Percentiles rank a stretch among this genome's conserved stretches.
These are phyloP conservation scores for Pyrenophora seminiperda DNA, from an alignment of 2,329 filamentous ascomycete species.

Conservation along the genomic window DNA sequence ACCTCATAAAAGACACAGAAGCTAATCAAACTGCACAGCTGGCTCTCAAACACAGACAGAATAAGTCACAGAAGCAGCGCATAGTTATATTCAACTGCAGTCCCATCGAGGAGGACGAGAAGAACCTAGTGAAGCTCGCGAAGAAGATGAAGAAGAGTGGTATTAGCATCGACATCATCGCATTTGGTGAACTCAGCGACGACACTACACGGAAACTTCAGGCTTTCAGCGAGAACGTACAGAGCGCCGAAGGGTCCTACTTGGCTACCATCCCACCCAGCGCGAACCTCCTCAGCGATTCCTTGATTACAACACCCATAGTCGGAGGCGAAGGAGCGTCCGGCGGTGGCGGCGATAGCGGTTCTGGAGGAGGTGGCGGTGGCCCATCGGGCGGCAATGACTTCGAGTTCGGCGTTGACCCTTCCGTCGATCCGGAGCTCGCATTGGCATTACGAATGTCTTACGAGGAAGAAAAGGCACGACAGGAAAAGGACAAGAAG, in stretches of 20 bases:
- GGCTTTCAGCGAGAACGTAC: constrained; percentile 91
- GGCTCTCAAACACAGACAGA: constrained; percentile 95
- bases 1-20: constrained; percentile 73
- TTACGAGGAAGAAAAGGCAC: constrained; percentile 95
- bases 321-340: constrained; percentile 77
- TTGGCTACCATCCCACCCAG: constrained; percentile 89
- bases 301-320: constrained; percentile 87
- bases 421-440: constrained; percentile 88
- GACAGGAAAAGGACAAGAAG: constrained; percentile 83
- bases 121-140: constrained; percentile 83
- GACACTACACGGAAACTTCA: constrained; percentile 88
- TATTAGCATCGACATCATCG: constrained; percentile 90
- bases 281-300: constrained; percentile 88
- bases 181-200: constrained; percentile 91
- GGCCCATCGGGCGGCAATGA: constrained; percentile 62
- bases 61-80: constrained; percentile 93
- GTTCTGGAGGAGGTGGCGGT: constrained; percentile 59
- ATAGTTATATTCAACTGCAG: constrained; percentile 98
- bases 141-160: constrained; percentile 99
- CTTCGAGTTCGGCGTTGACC: constrained; percentile 90
- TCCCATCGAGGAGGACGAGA: constrained; percentile 85
- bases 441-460: constrained; percentile 95
- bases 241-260: constrained; percentile 85
- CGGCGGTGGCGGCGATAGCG: constrained; percentile 60
- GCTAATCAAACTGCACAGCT: constrained; percentile 62